phyloP scores from a whole-genome alignment of 129 eudicot species.

The Pulicaria dysenterica region DNA sequence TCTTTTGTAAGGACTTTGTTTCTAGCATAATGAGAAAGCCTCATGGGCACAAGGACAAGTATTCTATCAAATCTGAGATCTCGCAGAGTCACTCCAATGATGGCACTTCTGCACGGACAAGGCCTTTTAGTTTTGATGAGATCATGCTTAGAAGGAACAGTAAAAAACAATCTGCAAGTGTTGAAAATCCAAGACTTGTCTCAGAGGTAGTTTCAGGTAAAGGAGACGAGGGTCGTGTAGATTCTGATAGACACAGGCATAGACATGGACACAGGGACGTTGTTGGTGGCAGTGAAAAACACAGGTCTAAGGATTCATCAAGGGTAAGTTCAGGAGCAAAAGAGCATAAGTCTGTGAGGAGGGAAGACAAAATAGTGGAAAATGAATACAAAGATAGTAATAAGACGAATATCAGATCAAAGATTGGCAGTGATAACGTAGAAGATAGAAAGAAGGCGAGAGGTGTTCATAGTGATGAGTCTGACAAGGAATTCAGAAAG shows the following conservation, averaged over 20 bases:
- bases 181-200: slow-evolving; percentile 30
- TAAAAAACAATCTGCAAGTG: slow-evolving; percentile 45
- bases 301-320: slow-evolving; percentile 41
- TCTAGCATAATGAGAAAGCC: slow-evolving; percentile 55
- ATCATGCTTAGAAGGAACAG: slow-evolving; percentile 73
- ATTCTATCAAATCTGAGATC: slow-evolving; percentile 34
- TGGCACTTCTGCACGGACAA: slow-evolving; percentile 89
- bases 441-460: slow-evolving; percentile 44
- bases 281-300: slow-evolving; percentile 22
- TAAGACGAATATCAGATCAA: slow-evolving; percentile 40
- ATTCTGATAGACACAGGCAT: slow-evolving; percentile 33
- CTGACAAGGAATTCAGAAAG: slow-evolving; percentile 44
- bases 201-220: slow-evolving; percentile 18
- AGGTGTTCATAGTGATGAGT: slow-evolving; percentile 38
- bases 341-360: slow-evolving; percentile 33
- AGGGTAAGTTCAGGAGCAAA: slow-evolving; percentile 45
- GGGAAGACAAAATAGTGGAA: slow-evolving; percentile 37
- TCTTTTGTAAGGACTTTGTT: slow-evolving; percentile 13
- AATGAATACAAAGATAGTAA: slow-evolving; percentile 38
- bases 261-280: slow-evolving; percentile 33
- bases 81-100: slow-evolving; percentile 39
- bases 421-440: slow-evolving; percentile 26
- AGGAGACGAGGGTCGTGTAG: slow-evolving; percentile 23
- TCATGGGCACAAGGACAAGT: slow-evolving; percentile 47
- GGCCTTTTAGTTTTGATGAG: slow-evolving; percentile 83